phyloP scores from a whole-genome alignment of 208 protist genomes.

The Crithidia acanthocephali region DNA sequence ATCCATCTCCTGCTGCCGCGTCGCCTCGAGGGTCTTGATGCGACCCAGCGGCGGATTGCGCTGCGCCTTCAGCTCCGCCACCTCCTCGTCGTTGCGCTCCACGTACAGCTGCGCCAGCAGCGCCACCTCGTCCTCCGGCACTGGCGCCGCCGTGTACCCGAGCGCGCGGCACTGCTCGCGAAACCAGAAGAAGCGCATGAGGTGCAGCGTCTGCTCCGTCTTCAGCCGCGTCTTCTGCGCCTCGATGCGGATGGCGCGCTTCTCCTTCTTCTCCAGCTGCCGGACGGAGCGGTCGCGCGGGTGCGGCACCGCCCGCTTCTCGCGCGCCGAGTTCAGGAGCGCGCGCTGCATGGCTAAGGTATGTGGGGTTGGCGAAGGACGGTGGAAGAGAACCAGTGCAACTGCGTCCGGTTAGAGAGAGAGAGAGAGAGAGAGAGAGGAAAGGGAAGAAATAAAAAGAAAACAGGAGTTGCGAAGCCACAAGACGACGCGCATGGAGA shows the following conservation, averaged over 20 bases:
- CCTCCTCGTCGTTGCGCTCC: constrained; percentile 66
- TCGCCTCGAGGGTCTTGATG: constrained; percentile 65
- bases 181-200: constrained; percentile 79
- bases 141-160: constrained; percentile 31
- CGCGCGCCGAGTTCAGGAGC: constrained; percentile 33
- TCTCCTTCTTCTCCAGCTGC: constrained; percentile 69
- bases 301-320: constrained; percentile 47
- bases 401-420: too few relatives aligned
- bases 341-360: constrained; percentile 30
- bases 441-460: background rate
- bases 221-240: constrained; percentile 44
- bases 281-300: constrained; percentile 75
- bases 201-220: constrained; percentile 40
- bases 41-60: constrained; percentile 71
- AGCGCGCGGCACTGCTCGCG: constrained; percentile 72
- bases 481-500: too few relatives aligned
- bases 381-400: too few relatives aligned
- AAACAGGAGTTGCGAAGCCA: too few relatives aligned
- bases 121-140: constrained; percentile 45
- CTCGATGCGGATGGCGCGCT: constrained; percentile 42
- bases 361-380: too few relatives aligned
- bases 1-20: constrained; percentile 56
- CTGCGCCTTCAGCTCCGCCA: constrained; percentile 45
- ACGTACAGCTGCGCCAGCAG: constrained; percentile 64
- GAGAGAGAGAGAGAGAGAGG: background rate